Base-by-base conservation (phyloP, 106 monocot genomes). In the Dendrobium chrysotoxum region DNA sequence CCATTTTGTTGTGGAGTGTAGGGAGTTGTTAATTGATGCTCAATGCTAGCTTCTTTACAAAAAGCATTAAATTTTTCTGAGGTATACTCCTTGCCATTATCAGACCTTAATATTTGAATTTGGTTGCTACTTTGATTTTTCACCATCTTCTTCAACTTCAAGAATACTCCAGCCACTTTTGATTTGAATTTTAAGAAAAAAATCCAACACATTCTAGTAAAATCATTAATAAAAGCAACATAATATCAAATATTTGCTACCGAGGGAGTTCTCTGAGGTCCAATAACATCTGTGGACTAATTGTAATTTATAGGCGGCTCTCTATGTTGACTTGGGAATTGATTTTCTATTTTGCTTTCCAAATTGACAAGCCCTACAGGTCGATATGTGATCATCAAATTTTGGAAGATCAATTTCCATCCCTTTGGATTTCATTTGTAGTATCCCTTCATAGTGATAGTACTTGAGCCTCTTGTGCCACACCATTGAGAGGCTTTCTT, bases 181-280 rank as follows among this genome's bases (percentile, higher is more conserved):
- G n/a, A 80, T 40, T 58, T 80, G 41, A 38, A 58, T 21, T 67
- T 80, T 21, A 80, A 80, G 66, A 80, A 23, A 61, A 61, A 61
- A 23, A 61, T 61, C 23, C 61, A 61, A 61, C 23, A 61, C 61
- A 61, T 61, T 61, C 50, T 1, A 9, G 53, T 77, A 25, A 77
- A 77, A 77, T 77, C 45, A 77, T 53, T 50, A 53, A 77, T 26
- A 28, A 61, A n/a, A n/a, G 8, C 23, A 77, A 77, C 25, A 53
- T 53, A 77, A 77, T 47, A 77, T 16, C n/a, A 0, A 77, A 50
- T 77, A 28, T 21, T 50, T 47, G n/a, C 25, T n/a, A 77, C 13
- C 25, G 77, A 77, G 25, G 12, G 77, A 46, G 77, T 77, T 77
- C 53, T n/a, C 8, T 61, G 7, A 61, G 61, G 23, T n/a, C 23